Conservation (phyloP, 768 basidiomycete species). For the Inosperma sp. region DNA sequence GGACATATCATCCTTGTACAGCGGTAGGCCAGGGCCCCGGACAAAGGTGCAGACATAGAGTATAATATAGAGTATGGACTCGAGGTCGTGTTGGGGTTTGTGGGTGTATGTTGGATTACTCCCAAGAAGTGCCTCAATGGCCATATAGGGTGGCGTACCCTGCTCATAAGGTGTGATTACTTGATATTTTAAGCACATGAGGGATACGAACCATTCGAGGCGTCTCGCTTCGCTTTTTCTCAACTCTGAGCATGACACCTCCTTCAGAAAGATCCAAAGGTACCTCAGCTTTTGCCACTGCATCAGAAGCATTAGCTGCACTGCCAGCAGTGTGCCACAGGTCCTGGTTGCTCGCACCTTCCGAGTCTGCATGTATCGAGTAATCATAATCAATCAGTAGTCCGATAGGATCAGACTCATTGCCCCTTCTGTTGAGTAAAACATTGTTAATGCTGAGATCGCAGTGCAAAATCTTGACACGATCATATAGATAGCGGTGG, state of each 20-base stretch:
- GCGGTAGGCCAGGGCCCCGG: background rate
- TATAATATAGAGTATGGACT: background rate
- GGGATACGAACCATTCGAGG: background rate
- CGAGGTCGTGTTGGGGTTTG: background rate
- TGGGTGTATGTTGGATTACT: background rate
- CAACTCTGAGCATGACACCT: background rate
- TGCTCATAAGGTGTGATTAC: background rate
- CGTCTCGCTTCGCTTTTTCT: background rate
- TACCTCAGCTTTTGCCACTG: too few relatives aligned
- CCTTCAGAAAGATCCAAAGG: background rate
- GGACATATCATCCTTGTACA: background rate
- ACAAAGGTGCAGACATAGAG: constrained; percentile 1
- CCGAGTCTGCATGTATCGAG: background rate
- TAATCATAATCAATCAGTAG: background rate
- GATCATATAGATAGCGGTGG: constrained; percentile 1
- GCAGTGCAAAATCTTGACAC: constrained; percentile 1
- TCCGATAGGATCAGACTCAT: background rate
- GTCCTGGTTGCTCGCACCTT: background rate
- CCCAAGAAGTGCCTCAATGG: constrained; percentile 1
- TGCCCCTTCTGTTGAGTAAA: constrained; percentile 1
- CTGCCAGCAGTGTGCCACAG: background rate
- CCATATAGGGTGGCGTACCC: constrained; percentile 5
- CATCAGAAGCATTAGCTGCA: background rate
- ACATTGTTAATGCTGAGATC: background rate
- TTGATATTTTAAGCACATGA: background rate